A percentile compares a stretch with the other conserved stretches of the same genome.
These are phyloP conservation scores for Penicillium sp. DNA, from an alignment of 2,329 filamentous ascomycete genomes.

Conservation along the genomic window DNA sequence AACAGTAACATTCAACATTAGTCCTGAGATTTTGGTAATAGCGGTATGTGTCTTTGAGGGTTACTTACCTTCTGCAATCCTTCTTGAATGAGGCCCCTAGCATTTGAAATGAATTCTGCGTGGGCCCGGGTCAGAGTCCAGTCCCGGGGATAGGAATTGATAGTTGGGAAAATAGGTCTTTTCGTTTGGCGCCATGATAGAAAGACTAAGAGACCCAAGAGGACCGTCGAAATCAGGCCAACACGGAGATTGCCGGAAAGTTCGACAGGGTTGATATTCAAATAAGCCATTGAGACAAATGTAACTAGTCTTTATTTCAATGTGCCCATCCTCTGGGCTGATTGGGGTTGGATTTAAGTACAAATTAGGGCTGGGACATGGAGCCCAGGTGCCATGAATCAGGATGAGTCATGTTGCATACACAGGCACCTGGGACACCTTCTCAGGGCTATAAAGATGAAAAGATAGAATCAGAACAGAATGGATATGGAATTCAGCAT, in stretches of 20 bases:
- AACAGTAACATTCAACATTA: too few relatives aligned
- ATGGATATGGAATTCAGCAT: too few relatives aligned
- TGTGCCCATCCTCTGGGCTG: too few relatives aligned
- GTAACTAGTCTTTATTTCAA: too few relatives aligned
- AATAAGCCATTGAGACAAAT: too few relatives aligned
- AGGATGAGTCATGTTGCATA: not conserved
- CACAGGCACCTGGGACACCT: not conserved
- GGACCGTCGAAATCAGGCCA: not conserved
- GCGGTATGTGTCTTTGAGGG: too few relatives aligned
- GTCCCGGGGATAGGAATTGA: not conserved
- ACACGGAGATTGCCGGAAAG: not conserved
- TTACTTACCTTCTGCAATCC: not conserved
- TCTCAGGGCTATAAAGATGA: not conserved
- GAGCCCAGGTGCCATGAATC: not conserved
- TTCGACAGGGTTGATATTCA: not conserved
- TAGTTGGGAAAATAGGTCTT: not conserved
- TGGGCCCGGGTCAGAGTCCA: not conserved
- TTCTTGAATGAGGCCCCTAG: not conserved
- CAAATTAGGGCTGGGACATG: too few relatives aligned
- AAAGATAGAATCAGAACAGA: too few relatives aligned
- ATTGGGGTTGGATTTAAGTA: too few relatives aligned
- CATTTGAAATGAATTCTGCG: not conserved
- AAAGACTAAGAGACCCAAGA: not conserved
- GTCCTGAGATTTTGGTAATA: too few relatives aligned
- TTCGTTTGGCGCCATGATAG: not conserved